Percentiles rank a stretch among this genome's conserved stretches.
These are phyloP conservation scores for Oryza glumipatula DNA, from an alignment of 176 grass and related monocot genomes.

Conservation along the genomic window DNA sequence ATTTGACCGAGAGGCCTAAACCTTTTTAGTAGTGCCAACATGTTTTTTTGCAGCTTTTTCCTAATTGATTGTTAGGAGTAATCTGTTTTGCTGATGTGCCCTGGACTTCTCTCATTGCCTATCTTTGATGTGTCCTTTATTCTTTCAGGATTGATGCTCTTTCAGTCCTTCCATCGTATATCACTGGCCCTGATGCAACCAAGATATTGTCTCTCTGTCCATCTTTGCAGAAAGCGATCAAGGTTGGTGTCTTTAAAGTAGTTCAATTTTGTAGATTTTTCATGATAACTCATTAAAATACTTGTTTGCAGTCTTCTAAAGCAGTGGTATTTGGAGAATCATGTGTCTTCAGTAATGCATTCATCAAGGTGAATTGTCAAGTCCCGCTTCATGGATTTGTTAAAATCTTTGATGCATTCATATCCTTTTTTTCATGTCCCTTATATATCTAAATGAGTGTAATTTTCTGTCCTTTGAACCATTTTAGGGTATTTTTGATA, in stretches of 20 bases:
- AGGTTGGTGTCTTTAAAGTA: constrained; percentile 57
- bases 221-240: constrained; percentile 76
- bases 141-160: constrained; percentile 89
- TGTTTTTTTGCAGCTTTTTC: not conserved
- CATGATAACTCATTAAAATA: constrained; percentile 33
- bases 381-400: not conserved
- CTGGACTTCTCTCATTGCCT: constrained; percentile 17
- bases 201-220: constrained; percentile 86
- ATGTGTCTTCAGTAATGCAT: constrained; percentile 71
- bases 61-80: constrained; percentile 13
- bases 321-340: constrained; percentile 78
- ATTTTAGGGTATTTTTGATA: constrained; percentile 75
- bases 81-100: constrained; percentile 31
- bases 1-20: constrained; percentile 1
- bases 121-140: constrained; percentile 19
- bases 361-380: constrained; percentile 75
- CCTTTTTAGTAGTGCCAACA: constrained; percentile 6
- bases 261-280: constrained; percentile 38
- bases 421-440: not conserved
- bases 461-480: constrained; percentile 16
- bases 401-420: constrained; percentile 3
- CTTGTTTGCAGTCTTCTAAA: constrained; percentile 83
- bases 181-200: constrained; percentile 73
- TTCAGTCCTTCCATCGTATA: constrained; percentile 88
- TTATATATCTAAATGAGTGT: constrained; percentile 20